phyloP scores from a whole-genome alignment of 208 protist species.

The Histomonas meleagridis region DNA sequence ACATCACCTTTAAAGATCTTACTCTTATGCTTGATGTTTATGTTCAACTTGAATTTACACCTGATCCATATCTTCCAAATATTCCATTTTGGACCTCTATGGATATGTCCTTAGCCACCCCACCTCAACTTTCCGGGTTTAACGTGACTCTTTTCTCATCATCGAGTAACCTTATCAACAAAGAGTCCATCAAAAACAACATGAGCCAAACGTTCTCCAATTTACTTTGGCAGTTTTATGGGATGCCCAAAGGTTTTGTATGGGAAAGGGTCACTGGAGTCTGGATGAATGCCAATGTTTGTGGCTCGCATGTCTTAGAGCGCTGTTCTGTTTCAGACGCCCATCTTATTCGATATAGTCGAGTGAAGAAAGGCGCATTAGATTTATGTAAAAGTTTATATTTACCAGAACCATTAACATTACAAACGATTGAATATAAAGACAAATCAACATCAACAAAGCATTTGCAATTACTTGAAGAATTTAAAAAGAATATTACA shows the following conservation, averaged over 20 bases:
- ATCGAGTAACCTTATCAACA: neutral
- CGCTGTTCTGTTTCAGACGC: neutral
- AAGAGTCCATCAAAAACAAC: neutral
- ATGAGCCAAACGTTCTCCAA: neutral
- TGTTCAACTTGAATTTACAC: neutral
- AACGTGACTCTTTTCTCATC: neutral
- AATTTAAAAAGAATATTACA: neutral
- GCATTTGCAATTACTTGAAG: neutral
- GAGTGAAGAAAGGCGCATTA: neutral
- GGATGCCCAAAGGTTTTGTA: neutral
- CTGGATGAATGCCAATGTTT: neutral
- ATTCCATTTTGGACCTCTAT: conserved; percentile 12
- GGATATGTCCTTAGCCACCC: neutral
- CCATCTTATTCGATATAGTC: neutral
- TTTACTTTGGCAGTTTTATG: neutral
- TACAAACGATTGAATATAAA: neutral
- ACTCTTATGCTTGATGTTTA: neutral
- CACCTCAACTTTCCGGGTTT: neutral
- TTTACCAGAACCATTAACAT: neutral
- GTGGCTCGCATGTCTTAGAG: neutral
- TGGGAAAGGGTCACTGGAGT: neutral
- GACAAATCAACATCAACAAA: neutral
- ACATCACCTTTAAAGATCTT: neutral
- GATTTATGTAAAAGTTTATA: neutral
- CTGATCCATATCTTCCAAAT: neutral